A percentile compares a stretch with the other conserved stretches of the same genome.
These are phyloP conservation scores for Kwoniella botswanensis DNA, from an alignment of 768 basidiomycete species.

Conservation along the genomic window DNA sequence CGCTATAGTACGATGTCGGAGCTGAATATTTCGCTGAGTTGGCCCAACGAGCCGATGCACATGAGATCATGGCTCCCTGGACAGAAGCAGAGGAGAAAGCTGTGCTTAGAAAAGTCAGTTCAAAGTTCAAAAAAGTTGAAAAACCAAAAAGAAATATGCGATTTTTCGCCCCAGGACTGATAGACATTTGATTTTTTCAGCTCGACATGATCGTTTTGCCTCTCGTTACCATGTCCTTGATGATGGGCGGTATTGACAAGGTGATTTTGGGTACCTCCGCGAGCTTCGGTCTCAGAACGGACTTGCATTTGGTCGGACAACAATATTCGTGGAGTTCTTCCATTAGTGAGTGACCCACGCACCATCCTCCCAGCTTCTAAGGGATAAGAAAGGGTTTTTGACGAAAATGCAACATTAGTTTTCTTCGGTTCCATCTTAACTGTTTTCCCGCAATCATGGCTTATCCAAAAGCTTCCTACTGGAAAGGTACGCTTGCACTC, in stretches of 20 bases:
- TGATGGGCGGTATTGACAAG: constrained; percentile 44
- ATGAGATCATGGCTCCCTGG: constrained; percentile 31
- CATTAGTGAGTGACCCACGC: constrained; percentile 11
- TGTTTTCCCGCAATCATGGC: constrained; percentile 26
- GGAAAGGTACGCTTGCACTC: constrained; percentile 22
- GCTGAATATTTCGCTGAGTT: constrained; percentile 28
- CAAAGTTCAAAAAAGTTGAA: no score
- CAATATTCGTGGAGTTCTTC: constrained; percentile 36
- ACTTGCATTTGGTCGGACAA: constrained; percentile 41
- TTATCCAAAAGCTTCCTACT: constrained; percentile 25
- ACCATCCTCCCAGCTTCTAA: not conserved
- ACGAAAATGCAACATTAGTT: constrained; percentile 6
- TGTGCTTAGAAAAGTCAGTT: constrained; percentile 33
- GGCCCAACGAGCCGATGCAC: constrained; percentile 24
- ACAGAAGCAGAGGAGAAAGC: constrained; percentile 37
- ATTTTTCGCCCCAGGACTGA: not conserved
- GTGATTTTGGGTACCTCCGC: constrained; percentile 46
- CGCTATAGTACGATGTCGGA: constrained; percentile 25
- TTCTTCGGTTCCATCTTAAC: constrained; percentile 34
- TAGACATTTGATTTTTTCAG: constrained; percentile 4
- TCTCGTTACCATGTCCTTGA: constrained; percentile 25
- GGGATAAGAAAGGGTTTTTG: not conserved
- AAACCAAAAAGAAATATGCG: no score
- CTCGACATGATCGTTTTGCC: constrained; percentile 43
- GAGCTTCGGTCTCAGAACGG: constrained; percentile 35